These are phyloP conservation scores for Plasmodium gonderi DNA, from an alignment of 169 alveolate genomes.

Conservation along the genomic window DNA sequence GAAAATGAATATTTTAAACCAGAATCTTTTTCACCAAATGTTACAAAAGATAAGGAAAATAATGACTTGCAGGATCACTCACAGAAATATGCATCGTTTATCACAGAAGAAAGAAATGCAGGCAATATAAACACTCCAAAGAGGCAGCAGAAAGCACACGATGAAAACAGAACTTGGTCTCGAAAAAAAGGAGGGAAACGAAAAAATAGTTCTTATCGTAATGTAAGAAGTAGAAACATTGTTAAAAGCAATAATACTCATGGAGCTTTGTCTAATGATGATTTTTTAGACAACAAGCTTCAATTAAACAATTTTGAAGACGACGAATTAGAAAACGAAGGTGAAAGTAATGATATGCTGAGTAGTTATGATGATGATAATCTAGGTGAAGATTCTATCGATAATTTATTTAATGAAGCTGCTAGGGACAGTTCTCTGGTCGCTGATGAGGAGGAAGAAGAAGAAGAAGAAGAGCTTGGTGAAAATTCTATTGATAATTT, in stretches of 20 bases:
- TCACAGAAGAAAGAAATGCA: background rate
- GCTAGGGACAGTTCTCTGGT: background rate
- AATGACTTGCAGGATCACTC: background rate
- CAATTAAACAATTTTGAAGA: constrained; percentile 1
- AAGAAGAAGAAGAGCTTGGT: background rate
- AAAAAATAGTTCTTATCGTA: background rate
- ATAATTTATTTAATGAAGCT: background rate
- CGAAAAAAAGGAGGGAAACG: background rate
- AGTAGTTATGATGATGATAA: background rate
- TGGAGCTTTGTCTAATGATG: background rate
- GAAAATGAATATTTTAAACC: background rate
- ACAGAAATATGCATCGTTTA: background rate
- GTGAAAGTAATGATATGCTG: background rate
- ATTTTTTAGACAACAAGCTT: background rate
- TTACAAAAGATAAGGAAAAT: background rate
- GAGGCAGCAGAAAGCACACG: background rate
- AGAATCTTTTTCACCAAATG: background rate
- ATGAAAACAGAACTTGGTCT: background rate
- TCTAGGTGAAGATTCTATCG: background rate
- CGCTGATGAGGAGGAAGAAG: background rate
- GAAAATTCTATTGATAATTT: background rate
- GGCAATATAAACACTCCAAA: background rate
- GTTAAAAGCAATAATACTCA: background rate
- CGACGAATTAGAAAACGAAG: background rate
- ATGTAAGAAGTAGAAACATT: background rate